A percentile compares a stretch with the other conserved stretches of the same genome.
Evolutionary conservation across 306 rosid genomes (phyloP).

Genomic region (Gillenia trifoliata): DNA sequence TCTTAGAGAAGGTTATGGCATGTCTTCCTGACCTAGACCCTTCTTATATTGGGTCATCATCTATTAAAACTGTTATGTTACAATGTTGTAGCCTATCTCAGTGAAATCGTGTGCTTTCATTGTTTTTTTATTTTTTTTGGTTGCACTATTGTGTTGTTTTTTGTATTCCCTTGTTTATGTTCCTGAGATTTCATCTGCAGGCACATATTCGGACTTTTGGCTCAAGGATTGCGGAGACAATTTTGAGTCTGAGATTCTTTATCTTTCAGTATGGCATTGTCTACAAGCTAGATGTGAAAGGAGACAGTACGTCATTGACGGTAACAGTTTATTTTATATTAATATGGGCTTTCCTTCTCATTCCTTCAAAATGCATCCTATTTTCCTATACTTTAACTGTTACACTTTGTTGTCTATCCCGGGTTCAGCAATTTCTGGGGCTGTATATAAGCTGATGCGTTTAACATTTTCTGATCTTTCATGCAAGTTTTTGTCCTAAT

Average conservation of each 20-base stretch:
- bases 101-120: neutral
- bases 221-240: slow-evolving; percentile 80
- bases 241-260: slow-evolving; percentile 83
- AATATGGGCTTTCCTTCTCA: neutral
- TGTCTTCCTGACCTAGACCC: neutral
- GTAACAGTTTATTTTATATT: slow-evolving; percentile 33
- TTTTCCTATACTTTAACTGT: neutral
- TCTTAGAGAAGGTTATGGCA: neutral
- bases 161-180: neutral
- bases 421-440: neutral
- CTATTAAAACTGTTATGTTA: neutral
- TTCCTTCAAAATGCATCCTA: neutral
- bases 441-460: neutral
- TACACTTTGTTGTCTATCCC: neutral
- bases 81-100: neutral
- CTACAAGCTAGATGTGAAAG: slow-evolving; percentile 66
- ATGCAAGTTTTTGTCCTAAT: neutral
- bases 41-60: neutral
- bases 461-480: neutral
- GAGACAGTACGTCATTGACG: slow-evolving; percentile 67
- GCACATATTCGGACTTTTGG: slow-evolving; percentile 68
- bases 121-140: neutral
- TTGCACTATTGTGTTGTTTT: neutral
- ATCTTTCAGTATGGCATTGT: slow-evolving; percentile 93
- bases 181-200: slow-evolving; percentile 32